Evolutionary conservation across 78 protist species (phyloP).

Genomic region (Paulinella micropora): DNA sequence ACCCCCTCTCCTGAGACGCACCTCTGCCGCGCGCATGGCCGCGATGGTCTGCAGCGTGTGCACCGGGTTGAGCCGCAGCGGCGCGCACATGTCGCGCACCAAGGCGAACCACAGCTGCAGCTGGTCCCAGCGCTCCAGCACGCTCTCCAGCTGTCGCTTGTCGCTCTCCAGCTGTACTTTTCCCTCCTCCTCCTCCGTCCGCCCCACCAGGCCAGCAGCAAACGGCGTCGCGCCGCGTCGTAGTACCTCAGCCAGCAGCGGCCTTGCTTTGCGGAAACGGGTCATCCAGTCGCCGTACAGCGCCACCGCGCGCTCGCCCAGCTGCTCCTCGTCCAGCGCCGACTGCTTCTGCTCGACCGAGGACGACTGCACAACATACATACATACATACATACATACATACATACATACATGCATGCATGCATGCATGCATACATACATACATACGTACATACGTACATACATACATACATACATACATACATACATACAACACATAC

Average conservation of each 20-base stretch:
- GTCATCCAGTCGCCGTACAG: slow-evolving; percentile 6
- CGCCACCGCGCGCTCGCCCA: not conserved
- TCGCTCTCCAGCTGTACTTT: not conserved
- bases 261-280: not conserved
- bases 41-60: not conserved
- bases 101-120: not conserved
- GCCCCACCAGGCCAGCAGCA: no score
- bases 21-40: no score
- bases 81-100: not conserved
- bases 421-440: not conserved
- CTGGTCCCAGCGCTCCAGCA: not conserved
- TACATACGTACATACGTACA: not conserved
- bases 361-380: not conserved
- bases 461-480: not conserved
- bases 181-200: not conserved
- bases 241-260: no score
- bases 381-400: not conserved
- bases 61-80: not conserved
- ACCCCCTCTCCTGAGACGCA: no score
- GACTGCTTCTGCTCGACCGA: not conserved
- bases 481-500: not conserved
- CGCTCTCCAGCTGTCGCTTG: not conserved
- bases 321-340: not conserved
- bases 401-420: not conserved
- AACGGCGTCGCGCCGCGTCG: no score